Evolutionary conservation across 345 rosid genomes (phyloP), one percentile per base, ranked within the genome.

Genomic region (Dipteronia sinensis): DNA sequence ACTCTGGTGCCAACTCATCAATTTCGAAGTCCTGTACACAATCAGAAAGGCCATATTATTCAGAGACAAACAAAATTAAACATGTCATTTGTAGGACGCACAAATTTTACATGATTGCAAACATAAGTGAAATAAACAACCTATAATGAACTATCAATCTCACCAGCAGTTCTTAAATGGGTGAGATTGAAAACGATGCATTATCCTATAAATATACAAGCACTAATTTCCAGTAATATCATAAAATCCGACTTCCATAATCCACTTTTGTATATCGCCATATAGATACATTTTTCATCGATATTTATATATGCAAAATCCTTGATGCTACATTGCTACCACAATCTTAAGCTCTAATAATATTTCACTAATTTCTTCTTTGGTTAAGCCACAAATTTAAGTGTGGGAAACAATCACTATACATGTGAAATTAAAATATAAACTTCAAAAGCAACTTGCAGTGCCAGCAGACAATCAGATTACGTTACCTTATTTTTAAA

Each of bases 21-120:
- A 95, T 92, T 90, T 95, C 86, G 79, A 74, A 95, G 79, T 92
- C 95, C 99, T 95, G 82, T 56, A 62, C 10, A 74, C 5, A 82
- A 85, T 25, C n/a, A 68, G 67, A 55, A 72, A 59, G 56, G 67
- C 69, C 53, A 75, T 51, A 47, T 73, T 61, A 76, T 38, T 53
- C 23, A 53, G 25, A 53, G 47, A 66, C 65, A 67, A 66, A 11
- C 22, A 6, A 19, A 34, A 76, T 1, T 65, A 51, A 19, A n/a
- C 34, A 19, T 65, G n/a, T 64, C 17, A 29, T 64, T 17, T 7
- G 58, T 22, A 13, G 34, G 38, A 38, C 16, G 40, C 20, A 19
- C 27, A 3, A 19, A 62, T 11, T 23, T 61, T 65, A 25, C 76
- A 65, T 16, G 55, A 34, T 27, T 58, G 1, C 29, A 3, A 25